Evolutionary conservation across 2,329 filamentous ascomycete genomes (phyloP).

Genomic region (Byssothecium circinans): DNA sequence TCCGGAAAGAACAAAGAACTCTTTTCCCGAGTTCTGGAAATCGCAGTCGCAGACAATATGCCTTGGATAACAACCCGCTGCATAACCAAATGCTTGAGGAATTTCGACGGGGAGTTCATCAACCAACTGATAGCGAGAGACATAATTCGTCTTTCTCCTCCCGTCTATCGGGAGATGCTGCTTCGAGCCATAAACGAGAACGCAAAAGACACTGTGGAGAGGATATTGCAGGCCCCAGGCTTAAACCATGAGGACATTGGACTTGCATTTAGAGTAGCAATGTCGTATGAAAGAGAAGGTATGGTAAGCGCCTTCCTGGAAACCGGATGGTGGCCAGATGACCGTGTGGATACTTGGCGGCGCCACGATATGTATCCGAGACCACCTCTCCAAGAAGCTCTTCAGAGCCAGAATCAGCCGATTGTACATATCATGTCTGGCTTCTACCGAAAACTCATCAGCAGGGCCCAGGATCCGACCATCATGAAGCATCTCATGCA

Average conservation of each 20-base stretch:
- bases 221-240: too few relatives aligned
- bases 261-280: too few relatives aligned
- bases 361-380: not conserved
- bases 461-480: not conserved
- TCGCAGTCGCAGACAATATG: not conserved
- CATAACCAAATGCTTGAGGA: not conserved
- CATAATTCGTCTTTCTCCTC: not conserved
- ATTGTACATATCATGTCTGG: too few relatives aligned
- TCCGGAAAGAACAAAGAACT: not conserved
- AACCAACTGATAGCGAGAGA: not conserved
- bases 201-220: too few relatives aligned
- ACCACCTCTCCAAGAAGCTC: too few relatives aligned
- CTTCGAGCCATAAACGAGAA: too few relatives aligned
- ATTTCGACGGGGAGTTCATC: not conserved
- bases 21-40: not conserved
- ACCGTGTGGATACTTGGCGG: not conserved
- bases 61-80: not conserved
- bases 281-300: not conserved
- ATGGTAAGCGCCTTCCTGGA: not conserved
- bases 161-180: not conserved
- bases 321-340: not conserved
- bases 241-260: too few relatives aligned
- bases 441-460: not conserved
- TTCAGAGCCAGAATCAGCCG: too few relatives aligned
- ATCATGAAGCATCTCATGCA: not conserved